Base-by-base conservation (phyloP, 495 filamentous ascomycete genomes). In the Neurospora pannonica region DNA sequence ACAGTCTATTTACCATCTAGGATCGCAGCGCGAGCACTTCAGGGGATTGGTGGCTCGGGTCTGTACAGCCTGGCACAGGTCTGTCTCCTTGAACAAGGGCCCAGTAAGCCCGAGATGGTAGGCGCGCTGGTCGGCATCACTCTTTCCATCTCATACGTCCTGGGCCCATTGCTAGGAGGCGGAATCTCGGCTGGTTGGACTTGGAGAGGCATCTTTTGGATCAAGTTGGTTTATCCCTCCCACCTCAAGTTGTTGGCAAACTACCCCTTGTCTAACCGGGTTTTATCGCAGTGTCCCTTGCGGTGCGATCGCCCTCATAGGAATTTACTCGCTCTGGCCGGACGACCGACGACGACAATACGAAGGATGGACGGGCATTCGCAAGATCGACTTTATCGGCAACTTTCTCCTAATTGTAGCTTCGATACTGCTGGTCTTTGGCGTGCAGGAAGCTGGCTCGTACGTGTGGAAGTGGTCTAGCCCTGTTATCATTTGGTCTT, bases 141-240 rank as follows among this genome's bases (percentile, higher is more conserved):
- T 0, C 76, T 87, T 15, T 84, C 84, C 15, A 77, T 85, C 4
- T 85, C 84, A 4, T 86, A 84, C 72, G 80, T 86, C 4, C 77
- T 90, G 7, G 92, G 92, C 0, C 92, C 92, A 2, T 77, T 94
- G 4, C 82, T 94, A 2, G 92, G 92, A 15, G 92, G 92, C 24
- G 85, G 86, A 2, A 90, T 95, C 70, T 87, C 92, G 0, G 83
- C 90, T 67, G 82, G 85, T 5, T 84, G 89, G 17, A 84, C 84
- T 5, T 94, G 92, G 92, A 78, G 90, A 39, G 92, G 90, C 85
- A 87, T 87, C 38, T 94, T 92, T 79, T 93, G 89, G 89, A 89
- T 94, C 82, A 93, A 93, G 85, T 85, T 54, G 13, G 79, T 78
- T 9, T 36, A 39, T 24, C 39, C n/a, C 19, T 24, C 71, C 42